A percentile compares a stretch with the other conserved stretches of the same genome.
Conservation (phyloP, 2,329 filamentous ascomycete species). For the Arthrobotrys entomopaga region DNA sequence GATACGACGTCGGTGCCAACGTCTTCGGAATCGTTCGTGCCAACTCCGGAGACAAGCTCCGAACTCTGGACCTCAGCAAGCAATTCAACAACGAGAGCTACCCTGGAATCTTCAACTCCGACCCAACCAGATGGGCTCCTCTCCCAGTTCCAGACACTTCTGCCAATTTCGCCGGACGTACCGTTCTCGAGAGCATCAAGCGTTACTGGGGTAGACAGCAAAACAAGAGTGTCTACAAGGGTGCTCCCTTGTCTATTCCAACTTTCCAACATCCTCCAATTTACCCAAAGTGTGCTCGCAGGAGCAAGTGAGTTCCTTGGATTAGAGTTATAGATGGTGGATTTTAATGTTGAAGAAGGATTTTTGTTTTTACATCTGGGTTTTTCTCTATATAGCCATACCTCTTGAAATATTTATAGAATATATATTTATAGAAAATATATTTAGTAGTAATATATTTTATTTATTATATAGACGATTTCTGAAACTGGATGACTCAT, state of each 20-base stretch:
- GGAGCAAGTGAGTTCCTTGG: not conserved
- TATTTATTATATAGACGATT: too few species aligned
- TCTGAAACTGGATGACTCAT: too few species aligned
- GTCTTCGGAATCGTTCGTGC: conserved; percentile 72
- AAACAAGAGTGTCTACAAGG: conserved; percentile 46
- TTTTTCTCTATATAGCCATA: too few species aligned
- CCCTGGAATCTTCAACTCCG: conserved; percentile 65
- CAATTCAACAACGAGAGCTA: conserved; percentile 69
- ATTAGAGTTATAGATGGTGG: not conserved
- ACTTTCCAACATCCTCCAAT: conserved; percentile 39
- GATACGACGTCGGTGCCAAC: conserved; percentile 78
- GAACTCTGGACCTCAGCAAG: conserved; percentile 61
- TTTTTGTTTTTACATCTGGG: not conserved
- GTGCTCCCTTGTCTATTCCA: conserved; percentile 32
- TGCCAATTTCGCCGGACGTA: conserved; percentile 58
- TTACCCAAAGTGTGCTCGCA: conserved; percentile 17
- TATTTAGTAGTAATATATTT: too few species aligned
- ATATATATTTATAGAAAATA: too few species aligned
- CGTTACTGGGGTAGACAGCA: conserved; percentile 58
- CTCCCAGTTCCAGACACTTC: conserved; percentile 61
- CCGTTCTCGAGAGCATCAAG: conserved; percentile 59
- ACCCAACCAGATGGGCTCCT: conserved; percentile 59
- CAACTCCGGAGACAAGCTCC: conserved; percentile 69
- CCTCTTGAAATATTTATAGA: too few species aligned
- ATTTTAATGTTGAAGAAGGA: not conserved